Conservation (phyloP, 1,284 basidiomycete species). For the Cryptococcus amylolentus region DNA sequence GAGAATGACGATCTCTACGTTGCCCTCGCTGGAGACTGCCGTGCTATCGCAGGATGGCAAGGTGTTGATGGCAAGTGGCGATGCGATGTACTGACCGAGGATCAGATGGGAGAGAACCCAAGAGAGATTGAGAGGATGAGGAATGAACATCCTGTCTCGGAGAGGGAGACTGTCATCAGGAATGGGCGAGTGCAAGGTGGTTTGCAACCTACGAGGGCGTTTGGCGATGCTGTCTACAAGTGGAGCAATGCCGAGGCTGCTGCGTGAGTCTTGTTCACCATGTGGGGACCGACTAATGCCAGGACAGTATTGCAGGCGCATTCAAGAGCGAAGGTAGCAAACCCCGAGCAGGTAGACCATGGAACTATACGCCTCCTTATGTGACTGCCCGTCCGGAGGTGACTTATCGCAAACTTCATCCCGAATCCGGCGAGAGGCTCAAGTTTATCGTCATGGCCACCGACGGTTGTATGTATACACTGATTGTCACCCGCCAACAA, state of each 20-base stretch:
- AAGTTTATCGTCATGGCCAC: conserved; percentile 85
- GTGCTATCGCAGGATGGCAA: conserved; percentile 94
- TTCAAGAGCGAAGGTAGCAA: conserved; percentile 63
- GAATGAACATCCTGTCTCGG: conserved; percentile 80
- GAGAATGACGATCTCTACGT: conserved; percentile 76
- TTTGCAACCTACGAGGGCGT: conserved; percentile 86
- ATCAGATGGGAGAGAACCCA: conserved; percentile 90
- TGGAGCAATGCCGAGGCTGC: conserved; percentile 63
- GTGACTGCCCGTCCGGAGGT: conserved; percentile 87
- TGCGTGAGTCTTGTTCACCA: conserved; percentile 55
- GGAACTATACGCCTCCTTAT: conserved; percentile 85
- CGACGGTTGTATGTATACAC: conserved; percentile 61
- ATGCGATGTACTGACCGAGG: conserved; percentile 86
- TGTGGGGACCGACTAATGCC: neutral
- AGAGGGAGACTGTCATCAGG: conserved; percentile 75
- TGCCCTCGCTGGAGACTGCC: conserved; percentile 88
- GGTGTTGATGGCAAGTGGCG: conserved; percentile 46
- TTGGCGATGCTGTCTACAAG: conserved; percentile 91
- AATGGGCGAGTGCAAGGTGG: conserved; percentile 87
- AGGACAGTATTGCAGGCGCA: conserved; percentile 60
- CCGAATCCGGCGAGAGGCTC: conserved; percentile 49
- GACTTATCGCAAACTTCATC: conserved; percentile 63
- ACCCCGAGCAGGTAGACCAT: conserved; percentile 59
- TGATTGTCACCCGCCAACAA: neutral
- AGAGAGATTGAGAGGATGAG: conserved; percentile 71